Evolutionary conservation across 179 eudicot species (phyloP).

Genomic region (Beta lomatogona): DNA sequence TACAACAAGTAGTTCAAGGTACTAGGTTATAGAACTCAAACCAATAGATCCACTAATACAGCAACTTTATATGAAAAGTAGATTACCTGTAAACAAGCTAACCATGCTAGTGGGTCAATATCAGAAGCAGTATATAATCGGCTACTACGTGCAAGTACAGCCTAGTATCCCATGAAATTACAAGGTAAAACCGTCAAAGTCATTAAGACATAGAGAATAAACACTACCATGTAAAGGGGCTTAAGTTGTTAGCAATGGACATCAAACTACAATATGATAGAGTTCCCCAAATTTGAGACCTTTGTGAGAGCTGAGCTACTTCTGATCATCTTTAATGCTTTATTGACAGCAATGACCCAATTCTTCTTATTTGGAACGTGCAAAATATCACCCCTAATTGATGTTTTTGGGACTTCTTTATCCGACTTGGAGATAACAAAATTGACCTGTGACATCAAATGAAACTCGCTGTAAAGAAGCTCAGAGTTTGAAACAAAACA

Average conservation of each 20-base stretch:
- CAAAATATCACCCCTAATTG: constrained; percentile 40
- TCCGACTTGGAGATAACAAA: constrained; percentile 36
- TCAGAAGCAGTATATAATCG: constrained; percentile 62
- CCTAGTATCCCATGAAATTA: constrained; percentile 43
- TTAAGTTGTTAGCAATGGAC: background rate
- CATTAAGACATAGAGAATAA: background rate
- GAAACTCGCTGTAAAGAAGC: constrained; percentile 15
- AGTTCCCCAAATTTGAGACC: constrained; percentile 41
- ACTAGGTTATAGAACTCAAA: constrained; percentile 1
- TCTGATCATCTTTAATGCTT: constrained; percentile 68
- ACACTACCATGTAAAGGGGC: background rate
- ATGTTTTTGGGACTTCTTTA: constrained; percentile 47
- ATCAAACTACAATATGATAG: background rate
- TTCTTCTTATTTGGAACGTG: constrained; percentile 58
- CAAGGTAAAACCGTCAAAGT: background rate
- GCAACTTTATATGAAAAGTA: background rate
- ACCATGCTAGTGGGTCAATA: constrained; percentile 82
- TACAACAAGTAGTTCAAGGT: constrained; percentile 29
- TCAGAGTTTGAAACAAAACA: constrained; percentile 3
- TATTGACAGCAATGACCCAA: constrained; percentile 73
- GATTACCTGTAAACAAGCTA: constrained; percentile 76
- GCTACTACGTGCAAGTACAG: constrained; percentile 97
- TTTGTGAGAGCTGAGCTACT: constrained; percentile 66
- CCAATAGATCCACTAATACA: background rate
- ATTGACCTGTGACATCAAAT: constrained; percentile 51